Base-by-base conservation (phyloP, 2,329 filamentous ascomycete species). In the Stachybotrys chlorohalonatus region DNA sequence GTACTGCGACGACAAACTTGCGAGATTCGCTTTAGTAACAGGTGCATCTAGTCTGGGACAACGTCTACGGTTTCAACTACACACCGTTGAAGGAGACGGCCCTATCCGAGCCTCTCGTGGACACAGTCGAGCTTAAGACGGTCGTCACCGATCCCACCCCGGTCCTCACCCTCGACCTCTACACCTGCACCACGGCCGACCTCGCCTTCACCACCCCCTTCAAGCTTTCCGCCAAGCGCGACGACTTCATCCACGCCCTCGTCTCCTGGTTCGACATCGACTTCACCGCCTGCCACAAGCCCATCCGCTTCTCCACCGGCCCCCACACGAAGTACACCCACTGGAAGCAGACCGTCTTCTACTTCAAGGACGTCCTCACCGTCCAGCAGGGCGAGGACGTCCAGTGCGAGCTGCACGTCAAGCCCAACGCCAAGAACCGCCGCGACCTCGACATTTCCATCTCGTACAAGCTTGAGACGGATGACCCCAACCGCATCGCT, bases 331-430 rank as follows among this genome's bases (percentile, higher is more conserved):
- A 96, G 77, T 97, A 97, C 77, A 99, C 94, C 16, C 94, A 99
- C 81, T 99, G 94, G 94, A 99, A 99, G 79, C 94, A 99, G 79
- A 99, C 94, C 11, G 94, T 99, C 59, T 97, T 99, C 77, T 99
- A 99, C 76, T 80, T 99, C 59, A 84, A 89, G 66, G 92, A 99
- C 63, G 89, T 96, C 39, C 77, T 99, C 60, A 97, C 92, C 16
- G 91, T 96, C 45, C 87, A 95, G 72, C 81, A 90, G 67, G 90
- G 87, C 55, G 94, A 99, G 78, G 79, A 83, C 65, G 80, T 99
- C 57, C 74, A 77, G 57, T 89, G 90, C 65, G 77, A 80, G 36
- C 76, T 99, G 47, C 80, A 84, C 59, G 95, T 93, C 76, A 87
- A 85, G 73, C 94, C 94, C 53, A 99, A 96, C 70, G 81, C 87